Percentiles rank a stretch among this genome's conserved stretches.
These are phyloP conservation scores for Thermoascus crustaceus DNA, from an alignment of 2,329 filamentous ascomycete genomes.

Conservation along the genomic window DNA sequence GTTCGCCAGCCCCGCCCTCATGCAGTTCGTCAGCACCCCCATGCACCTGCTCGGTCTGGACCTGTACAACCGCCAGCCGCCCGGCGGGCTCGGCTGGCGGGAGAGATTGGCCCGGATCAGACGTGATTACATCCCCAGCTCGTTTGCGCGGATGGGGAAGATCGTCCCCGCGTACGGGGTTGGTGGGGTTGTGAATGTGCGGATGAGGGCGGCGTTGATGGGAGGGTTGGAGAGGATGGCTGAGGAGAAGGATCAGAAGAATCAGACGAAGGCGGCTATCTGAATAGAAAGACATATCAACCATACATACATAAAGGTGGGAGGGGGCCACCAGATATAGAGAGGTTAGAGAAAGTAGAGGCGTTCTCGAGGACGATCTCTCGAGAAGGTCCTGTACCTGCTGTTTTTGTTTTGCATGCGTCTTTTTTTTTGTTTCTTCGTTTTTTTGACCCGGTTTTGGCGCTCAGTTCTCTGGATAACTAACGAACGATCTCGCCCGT, in stretches of 20 bases:
- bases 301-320: no score
- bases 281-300: no score
- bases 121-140: conserved; percentile 67
- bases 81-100: conserved; percentile 38
- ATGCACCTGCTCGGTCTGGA: conserved; percentile 79
- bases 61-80: conserved; percentile 63
- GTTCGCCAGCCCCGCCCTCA: conserved; percentile 67
- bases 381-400: no score
- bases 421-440: no score
- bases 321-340: no score
- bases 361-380: no score
- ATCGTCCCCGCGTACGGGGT: conserved; percentile 86
- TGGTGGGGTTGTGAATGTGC: conserved; percentile 75
- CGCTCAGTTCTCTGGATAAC: no score
- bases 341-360: no score
- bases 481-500: no score
- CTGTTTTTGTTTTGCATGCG: no score
- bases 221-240: conserved; percentile 44
- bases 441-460: no score
- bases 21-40: conserved; percentile 74
- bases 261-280: no score
- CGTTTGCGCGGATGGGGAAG: conserved; percentile 66
- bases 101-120: conserved; percentile 62
- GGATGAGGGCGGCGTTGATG: conserved; percentile 62
- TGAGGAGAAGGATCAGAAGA: conserved; percentile 29